Conservation (phyloP, 495 filamentous ascomycete species). For the Bacidia rubella region DNA sequence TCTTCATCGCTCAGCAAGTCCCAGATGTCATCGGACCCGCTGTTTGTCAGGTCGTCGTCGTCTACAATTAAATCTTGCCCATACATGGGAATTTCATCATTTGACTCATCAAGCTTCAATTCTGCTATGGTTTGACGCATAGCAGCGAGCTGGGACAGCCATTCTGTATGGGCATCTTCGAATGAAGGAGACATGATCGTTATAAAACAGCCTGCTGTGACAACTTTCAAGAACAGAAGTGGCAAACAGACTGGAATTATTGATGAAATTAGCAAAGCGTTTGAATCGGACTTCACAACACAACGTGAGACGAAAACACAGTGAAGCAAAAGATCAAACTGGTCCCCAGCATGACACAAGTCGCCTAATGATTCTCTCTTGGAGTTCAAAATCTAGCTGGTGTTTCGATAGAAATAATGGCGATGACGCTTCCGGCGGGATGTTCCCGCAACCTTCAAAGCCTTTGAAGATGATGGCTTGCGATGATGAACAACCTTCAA, state of each 20-base stretch:
- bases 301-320: background rate
- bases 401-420: background rate
- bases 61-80: constrained; percentile 47
- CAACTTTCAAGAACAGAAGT: background rate
- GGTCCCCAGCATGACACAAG: too few species aligned
- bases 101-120: constrained; percentile 41
- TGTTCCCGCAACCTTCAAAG: background rate
- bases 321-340: too few species aligned
- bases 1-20: constrained; percentile 68
- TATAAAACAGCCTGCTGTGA: background rate
- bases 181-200: constrained; percentile 10
- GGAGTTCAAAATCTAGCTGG: too few species aligned
- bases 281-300: too few species aligned
- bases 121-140: constrained; percentile 65
- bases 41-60: constrained; percentile 45
- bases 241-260: too few species aligned
- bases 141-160: constrained; percentile 54
- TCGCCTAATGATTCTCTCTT: too few species aligned
- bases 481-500: background rate
- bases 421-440: background rate
- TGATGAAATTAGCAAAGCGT: too few species aligned
- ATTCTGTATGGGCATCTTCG: constrained; percentile 41
- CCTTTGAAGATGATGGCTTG: background rate
- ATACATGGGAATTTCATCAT: constrained; percentile 29
- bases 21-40: constrained; percentile 72